These are phyloP conservation scores for Saccharomycopsis sp. DNA, from an alignment of 805 yeast genomes.

Conservation along the genomic window DNA sequence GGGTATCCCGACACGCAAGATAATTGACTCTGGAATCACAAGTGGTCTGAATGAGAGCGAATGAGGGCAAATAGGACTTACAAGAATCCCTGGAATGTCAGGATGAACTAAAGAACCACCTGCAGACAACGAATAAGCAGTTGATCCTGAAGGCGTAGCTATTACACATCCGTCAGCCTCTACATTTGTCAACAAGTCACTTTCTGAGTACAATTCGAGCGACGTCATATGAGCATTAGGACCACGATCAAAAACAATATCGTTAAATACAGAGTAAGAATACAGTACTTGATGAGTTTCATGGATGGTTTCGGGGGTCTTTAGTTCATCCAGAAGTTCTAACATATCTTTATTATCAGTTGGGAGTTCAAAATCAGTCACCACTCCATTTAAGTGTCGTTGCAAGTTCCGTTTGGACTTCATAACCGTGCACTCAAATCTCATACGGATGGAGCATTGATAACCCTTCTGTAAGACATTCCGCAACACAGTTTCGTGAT, in stretches of 20 bases:
- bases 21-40: conserved; percentile 38
- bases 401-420: conserved; percentile 23
- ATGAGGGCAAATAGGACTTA: conserved; percentile 53
- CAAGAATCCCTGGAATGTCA: conserved; percentile 44
- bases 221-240: conserved; percentile 47
- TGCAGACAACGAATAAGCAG: conserved; percentile 48
- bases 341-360: too few relatives aligned
- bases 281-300: conserved; percentile 28
- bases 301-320: conserved; percentile 12
- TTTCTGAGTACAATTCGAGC: conserved; percentile 43
- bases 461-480: conserved; percentile 34
- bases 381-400: too few relatives aligned
- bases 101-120: conserved; percentile 54
- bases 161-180: conserved; percentile 63
- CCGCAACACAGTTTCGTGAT: conserved; percentile 6
- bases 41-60: conserved; percentile 48
- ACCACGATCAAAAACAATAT: conserved; percentile 46
- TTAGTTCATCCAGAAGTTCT: conserved; percentile 25
- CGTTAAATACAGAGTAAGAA: conserved; percentile 41
- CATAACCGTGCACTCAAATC: conserved; percentile 46
- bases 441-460: conserved; percentile 41
- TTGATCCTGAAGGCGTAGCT: conserved; percentile 63
- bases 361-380: too few relatives aligned
- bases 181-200: conserved; percentile 48
- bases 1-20: conserved; percentile 31